Conservation (phyloP, 257 asterid species). For the Nicotiana attenuata region DNA sequence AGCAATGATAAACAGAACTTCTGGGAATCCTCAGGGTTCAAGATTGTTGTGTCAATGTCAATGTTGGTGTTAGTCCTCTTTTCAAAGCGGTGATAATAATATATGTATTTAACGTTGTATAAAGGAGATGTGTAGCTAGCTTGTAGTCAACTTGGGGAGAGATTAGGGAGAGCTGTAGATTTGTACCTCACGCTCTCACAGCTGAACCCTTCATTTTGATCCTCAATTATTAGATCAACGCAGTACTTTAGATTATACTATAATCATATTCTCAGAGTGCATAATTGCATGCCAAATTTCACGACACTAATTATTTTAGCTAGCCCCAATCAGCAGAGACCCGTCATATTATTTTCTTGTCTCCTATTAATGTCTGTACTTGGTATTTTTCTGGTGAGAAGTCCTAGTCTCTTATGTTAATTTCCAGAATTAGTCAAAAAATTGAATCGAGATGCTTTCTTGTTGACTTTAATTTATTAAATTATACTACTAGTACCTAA, state of each 20-base stretch:
- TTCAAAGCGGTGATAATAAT: slow-evolving; percentile 48
- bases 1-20: slow-evolving; percentile 47
- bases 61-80: slow-evolving; percentile 69
- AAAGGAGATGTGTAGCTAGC: slow-evolving; percentile 22
- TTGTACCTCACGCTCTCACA: not conserved
- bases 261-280: not conserved
- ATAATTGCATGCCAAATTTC: not conserved
- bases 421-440: not conserved
- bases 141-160: slow-evolving; percentile 11
- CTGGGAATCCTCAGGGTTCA: slow-evolving; percentile 84
- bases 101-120: slow-evolving; percentile 18
- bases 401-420: not conserved
- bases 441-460: not conserved
- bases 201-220: not conserved
- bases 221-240: not conserved
- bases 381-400: not conserved
- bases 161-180: slow-evolving; percentile 7
- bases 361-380: not conserved
- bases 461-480: not conserved
- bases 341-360: not conserved
- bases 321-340: not conserved
- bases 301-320: not conserved
- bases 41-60: slow-evolving; percentile 77
- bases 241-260: no score
- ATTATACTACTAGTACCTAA: not conserved